Evolutionary conservation across 108 stramenopile genomes (phyloP), one percentile per base, ranked within the genome.

Genomic region (Skeletonema menzelii): DNA sequence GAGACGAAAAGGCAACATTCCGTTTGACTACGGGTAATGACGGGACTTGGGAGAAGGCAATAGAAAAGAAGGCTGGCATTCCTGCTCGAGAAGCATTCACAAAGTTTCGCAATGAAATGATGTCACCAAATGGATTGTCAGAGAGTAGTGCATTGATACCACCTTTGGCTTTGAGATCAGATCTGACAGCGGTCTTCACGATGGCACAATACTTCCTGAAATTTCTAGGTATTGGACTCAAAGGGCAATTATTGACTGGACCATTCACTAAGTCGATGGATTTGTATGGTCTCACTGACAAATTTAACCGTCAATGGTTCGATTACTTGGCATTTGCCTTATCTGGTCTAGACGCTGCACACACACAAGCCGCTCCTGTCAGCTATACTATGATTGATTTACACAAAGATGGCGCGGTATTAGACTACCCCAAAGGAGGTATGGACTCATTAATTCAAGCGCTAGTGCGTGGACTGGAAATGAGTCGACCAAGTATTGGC

Each of bases 381-480:
- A 88, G 91, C n/a, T 97, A 97, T 73, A 97, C 91, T 80, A 86
- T 96, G 83, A 73, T 79, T n/a, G 96, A 95, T 68, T 76, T 96
- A 57, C 88, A 94, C 81, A 73, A 73, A 19, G 62, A 82, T 15
- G 90, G 82, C 6, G 89, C 90, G 0, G 86, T 91, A 0, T 55
- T 96, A 34, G 94, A 96, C 64, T 96, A 94, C 63, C 96, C 96
- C 8, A 79, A 65, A 69, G 92, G 92, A 27, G 96, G 96, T 24
- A 91, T 91, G 75, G 94, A 85, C 35, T 86, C 91, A 6, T 72
- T 97, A 60, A 82, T 94, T 13, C 88, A 89, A 34, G 91, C 93
- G 0, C 75, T 97, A 19, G 92, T 94, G 2, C 67, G 72, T 8
- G 93, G 93, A n/a, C 77, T 90, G 58, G 60, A 71, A 28, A 72